phyloP scores from a whole-genome alignment of 148 eudicot genomes.

The Cornus controversa region DNA sequence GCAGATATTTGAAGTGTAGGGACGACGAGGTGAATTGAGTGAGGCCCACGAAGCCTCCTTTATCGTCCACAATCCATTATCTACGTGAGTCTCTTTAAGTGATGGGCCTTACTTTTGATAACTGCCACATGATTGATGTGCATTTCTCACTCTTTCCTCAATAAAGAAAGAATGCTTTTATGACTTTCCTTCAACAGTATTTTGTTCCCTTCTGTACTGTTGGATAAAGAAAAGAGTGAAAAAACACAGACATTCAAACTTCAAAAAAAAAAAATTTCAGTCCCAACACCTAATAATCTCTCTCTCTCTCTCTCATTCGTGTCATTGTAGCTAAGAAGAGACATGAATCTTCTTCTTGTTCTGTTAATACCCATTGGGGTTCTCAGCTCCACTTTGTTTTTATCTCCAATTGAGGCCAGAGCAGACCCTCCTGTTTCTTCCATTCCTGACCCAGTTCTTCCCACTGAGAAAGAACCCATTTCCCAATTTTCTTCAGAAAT shows the following conservation, averaged over 20 bases:
- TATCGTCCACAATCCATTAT: neutral
- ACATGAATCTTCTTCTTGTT: conserved; percentile 25
- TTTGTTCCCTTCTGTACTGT: conserved; percentile 8
- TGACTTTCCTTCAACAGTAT: conserved; percentile 6
- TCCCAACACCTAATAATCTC: neutral
- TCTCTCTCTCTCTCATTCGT: neutral
- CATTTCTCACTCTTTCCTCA: conserved; percentile 11
- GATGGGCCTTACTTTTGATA: conserved; percentile 22
- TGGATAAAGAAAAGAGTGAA: neutral
- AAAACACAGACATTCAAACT: neutral
- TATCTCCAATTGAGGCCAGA: conserved; percentile 25
- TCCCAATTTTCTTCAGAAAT: conserved; percentile 26
- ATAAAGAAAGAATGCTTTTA: conserved; percentile 10
- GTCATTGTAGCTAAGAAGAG: neutral
- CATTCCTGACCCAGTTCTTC: conserved; percentile 46
- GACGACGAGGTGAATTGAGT: neutral
- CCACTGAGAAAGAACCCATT: conserved; percentile 43
- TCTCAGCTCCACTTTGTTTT: conserved; percentile 18
- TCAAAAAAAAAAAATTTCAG: neutral
- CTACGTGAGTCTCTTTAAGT: conserved; percentile 24
- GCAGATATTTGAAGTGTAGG: neutral
- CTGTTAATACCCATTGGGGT: conserved; percentile 31
- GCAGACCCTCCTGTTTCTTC: conserved; percentile 27
- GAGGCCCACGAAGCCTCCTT: neutral
- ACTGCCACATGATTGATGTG: conserved; percentile 47